Base-by-base conservation (phyloP, 1,139 yeast species). In the Petasospora fabianii region DNA sequence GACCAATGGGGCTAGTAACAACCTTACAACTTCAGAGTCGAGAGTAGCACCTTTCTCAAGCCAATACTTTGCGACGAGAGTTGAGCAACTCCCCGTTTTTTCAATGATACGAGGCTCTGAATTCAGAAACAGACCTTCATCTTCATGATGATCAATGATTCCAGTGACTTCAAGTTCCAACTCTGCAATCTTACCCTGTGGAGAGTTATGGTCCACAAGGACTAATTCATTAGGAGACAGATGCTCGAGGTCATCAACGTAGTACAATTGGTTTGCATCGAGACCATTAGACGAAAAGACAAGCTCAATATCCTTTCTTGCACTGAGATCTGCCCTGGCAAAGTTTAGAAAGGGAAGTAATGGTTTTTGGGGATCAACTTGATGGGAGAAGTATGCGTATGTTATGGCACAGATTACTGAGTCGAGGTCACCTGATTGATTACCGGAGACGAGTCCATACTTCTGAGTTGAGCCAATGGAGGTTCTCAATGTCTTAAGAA, bases 131-230 rank as follows among this genome's bases (percentile, higher is more conserved):
- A 64, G 63, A 0, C 67, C 66, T 54, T 84, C 88, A 53, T 87
- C 95, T 6, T 70, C 84, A 58, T 90, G 98, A 56, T 90, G 98
- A 55, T 90, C 98, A 24, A 92, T 73, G 11, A 92, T 76, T 0
- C 80, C 81, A 6, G 38, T 19, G 9, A 38, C 24, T 10, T 26
- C n/a, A 7, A 17, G 15, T 2, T 2, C 60, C 50, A 26, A 56
- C 55, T 17, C 68, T 50, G 51, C 41, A 35, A 68, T 49, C 45
- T 66, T 65, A 0, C 84, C 83, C 41, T 84, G 84, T 12, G 82
- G 66, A 31, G 71, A 69, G 55, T 94, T 88, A 60, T 88, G 97
- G 56, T 90, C 98, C 4, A 90, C 96, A 37, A 90, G 65, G 5
- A 77, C 66, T 15, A 84, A 62, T n/a, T 12, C 72, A 66, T 3